Conservation (phyloP, 306 rosid species). For the Vachellia pachyceras region DNA sequence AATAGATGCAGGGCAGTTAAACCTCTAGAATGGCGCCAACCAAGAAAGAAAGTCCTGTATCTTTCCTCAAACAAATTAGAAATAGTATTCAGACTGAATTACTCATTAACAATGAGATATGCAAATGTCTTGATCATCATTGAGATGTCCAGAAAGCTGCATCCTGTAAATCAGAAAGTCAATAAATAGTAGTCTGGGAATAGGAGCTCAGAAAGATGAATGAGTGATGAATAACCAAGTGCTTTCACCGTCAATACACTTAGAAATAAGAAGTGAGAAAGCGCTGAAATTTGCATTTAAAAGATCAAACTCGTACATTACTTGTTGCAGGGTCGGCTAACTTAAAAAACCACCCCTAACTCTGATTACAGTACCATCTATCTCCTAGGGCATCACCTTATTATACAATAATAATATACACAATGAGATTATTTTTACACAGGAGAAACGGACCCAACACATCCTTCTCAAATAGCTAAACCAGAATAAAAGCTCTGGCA, state of each 20-base stretch:
- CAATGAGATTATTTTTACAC: slow-evolving; percentile 36
- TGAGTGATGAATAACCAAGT: neutral
- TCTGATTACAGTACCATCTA: slow-evolving; percentile 25
- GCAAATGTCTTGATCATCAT: neutral
- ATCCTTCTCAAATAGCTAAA: slow-evolving; percentile 35
- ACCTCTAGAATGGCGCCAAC: slow-evolving; percentile 29
- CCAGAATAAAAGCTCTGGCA: slow-evolving; percentile 37
- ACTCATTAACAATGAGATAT: neutral
- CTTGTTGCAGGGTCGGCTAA: slow-evolving; percentile 6
- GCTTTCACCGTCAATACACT: neutral
- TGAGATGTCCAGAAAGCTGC: neutral
- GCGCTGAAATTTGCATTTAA: slow-evolving; percentile 25
- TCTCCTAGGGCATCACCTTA: slow-evolving; percentile 14
- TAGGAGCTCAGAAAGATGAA: neutral
- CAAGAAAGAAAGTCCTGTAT: neutral
- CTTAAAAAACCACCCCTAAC: slow-evolving; percentile 28
- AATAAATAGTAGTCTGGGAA: neutral
- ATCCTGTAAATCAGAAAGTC: neutral
- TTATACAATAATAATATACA: slow-evolving; percentile 41
- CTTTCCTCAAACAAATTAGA: neutral
- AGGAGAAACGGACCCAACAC: slow-evolving; percentile 43
- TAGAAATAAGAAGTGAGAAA: slow-evolving; percentile 6
- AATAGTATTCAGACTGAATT: neutral
- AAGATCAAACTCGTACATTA: neutral
- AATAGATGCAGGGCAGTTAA: slow-evolving; percentile 6